phyloP scores from a whole-genome alignment of 257 asterid genomes.

The Ballota nigra region DNA sequence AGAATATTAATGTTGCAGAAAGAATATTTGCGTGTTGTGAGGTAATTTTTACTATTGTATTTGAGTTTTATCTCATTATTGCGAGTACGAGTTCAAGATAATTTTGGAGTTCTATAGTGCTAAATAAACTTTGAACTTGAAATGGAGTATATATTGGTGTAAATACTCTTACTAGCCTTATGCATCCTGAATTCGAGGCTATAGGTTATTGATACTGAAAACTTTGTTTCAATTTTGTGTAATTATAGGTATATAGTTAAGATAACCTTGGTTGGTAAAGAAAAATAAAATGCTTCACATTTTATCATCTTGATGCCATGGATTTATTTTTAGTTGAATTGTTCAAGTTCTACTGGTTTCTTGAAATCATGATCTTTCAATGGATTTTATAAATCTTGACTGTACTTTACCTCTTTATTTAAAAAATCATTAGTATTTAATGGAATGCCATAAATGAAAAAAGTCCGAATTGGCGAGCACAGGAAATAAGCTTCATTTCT shows the following conservation, averaged over 20 bases:
- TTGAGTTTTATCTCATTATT: constrained; percentile 12
- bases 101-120: constrained; percentile 13
- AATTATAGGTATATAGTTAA: background rate
- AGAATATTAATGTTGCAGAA: constrained; percentile 58
- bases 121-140: constrained; percentile 8
- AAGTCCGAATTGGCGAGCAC: background rate
- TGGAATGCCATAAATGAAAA: background rate
- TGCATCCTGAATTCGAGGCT: constrained; percentile 1
- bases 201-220: background rate
- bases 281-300: background rate
- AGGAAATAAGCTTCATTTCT: background rate
- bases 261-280: constrained; percentile 5
- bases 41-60: constrained; percentile 44
- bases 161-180: constrained; percentile 6
- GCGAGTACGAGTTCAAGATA: constrained; percentile 1
- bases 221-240: background rate
- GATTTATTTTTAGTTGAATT: background rate
- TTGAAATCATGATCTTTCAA: background rate
- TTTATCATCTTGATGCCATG: background rate
- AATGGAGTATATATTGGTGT: background rate
- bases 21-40: constrained; percentile 72
- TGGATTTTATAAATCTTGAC: background rate
- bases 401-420: background rate
- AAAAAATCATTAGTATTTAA: background rate
- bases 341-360: background rate